Percentiles rank a stretch among this genome's conserved stretches.
Evolutionary conservation across 1,139 yeast species (phyloP).

Genomic region (Yamadazyma dendronema): DNA sequence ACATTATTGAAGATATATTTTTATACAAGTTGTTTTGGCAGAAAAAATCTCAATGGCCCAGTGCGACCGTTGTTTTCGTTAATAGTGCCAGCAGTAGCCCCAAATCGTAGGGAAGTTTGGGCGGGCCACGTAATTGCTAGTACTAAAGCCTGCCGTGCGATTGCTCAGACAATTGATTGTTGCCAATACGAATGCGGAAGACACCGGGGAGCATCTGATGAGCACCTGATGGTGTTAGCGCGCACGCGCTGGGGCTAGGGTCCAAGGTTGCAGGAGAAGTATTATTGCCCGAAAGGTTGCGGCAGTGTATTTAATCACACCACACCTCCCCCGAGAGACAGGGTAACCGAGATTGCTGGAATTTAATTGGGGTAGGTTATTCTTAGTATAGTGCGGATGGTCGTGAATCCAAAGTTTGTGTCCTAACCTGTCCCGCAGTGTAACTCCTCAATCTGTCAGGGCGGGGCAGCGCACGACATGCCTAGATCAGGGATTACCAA

Average conservation of each 20-base stretch:
- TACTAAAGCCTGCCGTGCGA: background rate
- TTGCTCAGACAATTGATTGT: too few relatives aligned
- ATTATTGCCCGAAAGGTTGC: too few relatives aligned
- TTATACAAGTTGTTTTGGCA: background rate
- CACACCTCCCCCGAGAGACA: too few relatives aligned
- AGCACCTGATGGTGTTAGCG: background rate
- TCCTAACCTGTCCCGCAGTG: background rate
- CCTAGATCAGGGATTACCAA: slow-evolving; percentile 1
- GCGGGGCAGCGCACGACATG: background rate
- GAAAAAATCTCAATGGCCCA: background rate
- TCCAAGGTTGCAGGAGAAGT: background rate
- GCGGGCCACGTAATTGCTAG: background rate
- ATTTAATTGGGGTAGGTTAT: too few relatives aligned
- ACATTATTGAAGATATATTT: slow-evolving; percentile 36
- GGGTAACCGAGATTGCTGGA: too few relatives aligned
- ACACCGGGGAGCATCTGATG: too few relatives aligned
- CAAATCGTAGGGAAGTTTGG: background rate
- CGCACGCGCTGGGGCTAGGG: background rate
- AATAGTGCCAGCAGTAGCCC: too few relatives aligned
- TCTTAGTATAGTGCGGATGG: background rate
- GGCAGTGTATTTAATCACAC: too few relatives aligned
- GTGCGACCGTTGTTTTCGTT: too few relatives aligned
- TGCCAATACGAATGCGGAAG: too few relatives aligned
- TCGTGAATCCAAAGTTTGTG: background rate
- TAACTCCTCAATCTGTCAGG: too few relatives aligned